Conservation (phyloP, 768 basidiomycete species). For the Boletus rubroflammeus region DNA sequence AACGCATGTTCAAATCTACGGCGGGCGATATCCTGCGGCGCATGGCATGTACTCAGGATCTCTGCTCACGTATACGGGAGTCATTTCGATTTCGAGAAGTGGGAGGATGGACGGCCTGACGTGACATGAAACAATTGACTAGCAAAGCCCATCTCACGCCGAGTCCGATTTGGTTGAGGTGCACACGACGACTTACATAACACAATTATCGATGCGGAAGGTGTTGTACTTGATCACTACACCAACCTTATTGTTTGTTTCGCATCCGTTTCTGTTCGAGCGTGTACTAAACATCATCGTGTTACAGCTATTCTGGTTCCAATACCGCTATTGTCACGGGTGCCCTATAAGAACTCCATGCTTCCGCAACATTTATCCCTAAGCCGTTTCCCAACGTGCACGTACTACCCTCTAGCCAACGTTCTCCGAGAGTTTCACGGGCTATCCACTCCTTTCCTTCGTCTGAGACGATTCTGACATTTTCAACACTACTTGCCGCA, state of each 20-base stretch:
- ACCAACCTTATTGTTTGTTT: constrained; percentile 14
- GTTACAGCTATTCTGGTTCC: not conserved
- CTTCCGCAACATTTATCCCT: not conserved
- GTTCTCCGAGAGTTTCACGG: constrained; percentile 22
- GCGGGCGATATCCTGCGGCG: too few relatives aligned
- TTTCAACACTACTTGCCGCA: not conserved
- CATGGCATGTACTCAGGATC: too few relatives aligned
- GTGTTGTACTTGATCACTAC: constrained; percentile 16
- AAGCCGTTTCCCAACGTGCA: not conserved
- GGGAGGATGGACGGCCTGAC: too few relatives aligned
- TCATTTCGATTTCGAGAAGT: too few relatives aligned
- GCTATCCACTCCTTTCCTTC: constrained; percentile 26
- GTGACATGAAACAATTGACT: not conserved
- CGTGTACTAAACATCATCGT: not conserved
- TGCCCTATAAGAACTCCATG: constrained; percentile 18
- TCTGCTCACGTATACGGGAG: too few relatives aligned
- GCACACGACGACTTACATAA: not conserved
- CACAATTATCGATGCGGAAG: constrained; percentile 8
- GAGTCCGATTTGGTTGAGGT: not conserved
- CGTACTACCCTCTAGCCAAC: constrained; percentile 4
- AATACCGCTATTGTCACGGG: constrained; percentile 14
- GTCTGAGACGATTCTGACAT: constrained; percentile 22
- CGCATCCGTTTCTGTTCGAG: not conserved
- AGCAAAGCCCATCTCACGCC: not conserved
- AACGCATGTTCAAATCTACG: too few relatives aligned